These are phyloP conservation scores for Hypericum androsaemum DNA, from an alignment of 345 rosid species.

Conservation along the genomic window DNA sequence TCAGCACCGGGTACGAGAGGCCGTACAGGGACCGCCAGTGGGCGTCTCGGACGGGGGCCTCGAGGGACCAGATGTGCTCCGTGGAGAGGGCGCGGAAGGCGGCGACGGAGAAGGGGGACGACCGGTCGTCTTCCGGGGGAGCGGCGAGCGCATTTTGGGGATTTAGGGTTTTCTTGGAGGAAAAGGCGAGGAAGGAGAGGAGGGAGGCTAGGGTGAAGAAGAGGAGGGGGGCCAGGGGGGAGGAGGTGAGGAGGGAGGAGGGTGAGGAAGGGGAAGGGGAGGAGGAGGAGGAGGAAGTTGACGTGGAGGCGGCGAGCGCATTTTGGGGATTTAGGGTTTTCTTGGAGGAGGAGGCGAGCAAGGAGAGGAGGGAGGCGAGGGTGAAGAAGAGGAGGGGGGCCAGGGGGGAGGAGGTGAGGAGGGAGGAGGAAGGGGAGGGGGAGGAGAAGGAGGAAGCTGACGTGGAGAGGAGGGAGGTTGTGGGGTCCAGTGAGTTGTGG, in stretches of 20 bases:
- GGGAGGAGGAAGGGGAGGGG: slow-evolving; percentile 18
- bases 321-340: slow-evolving; percentile 30
- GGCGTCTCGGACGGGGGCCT: slow-evolving; percentile 76
- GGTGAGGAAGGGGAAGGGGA: no score
- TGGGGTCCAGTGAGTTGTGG: slow-evolving; percentile 71
- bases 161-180: slow-evolving; percentile 26
- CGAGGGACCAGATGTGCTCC: slow-evolving; percentile 81
- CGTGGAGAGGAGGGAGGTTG: slow-evolving; percentile 52
- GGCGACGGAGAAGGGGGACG: slow-evolving; percentile 56
- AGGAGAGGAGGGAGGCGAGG: slow-evolving; percentile 19
- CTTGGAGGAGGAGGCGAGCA: slow-evolving; percentile 28
- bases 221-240: slow-evolving; percentile 38
- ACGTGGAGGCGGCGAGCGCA: no score
- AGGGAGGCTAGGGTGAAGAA: slow-evolving; percentile 31
- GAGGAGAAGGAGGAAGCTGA: slow-evolving; percentile 32
- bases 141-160: slow-evolving; percentile 33
- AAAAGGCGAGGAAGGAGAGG: slow-evolving; percentile 26
- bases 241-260: slow-evolving; percentile 19
- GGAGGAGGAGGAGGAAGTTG: no score
- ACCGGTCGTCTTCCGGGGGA: slow-evolving; percentile 25
- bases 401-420: slow-evolving; percentile 28
- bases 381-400: slow-evolving; percentile 44
- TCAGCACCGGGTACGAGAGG: slow-evolving; percentile 75
- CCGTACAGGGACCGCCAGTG: slow-evolving; percentile 91
- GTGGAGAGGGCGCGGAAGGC: slow-evolving; percentile 86